A percentile compares a stretch with the other conserved stretches of the same genome.
These are phyloP conservation scores for Aquilaria yunnanensis DNA, from an alignment of 345 rosid species.

Conservation along the genomic window DNA sequence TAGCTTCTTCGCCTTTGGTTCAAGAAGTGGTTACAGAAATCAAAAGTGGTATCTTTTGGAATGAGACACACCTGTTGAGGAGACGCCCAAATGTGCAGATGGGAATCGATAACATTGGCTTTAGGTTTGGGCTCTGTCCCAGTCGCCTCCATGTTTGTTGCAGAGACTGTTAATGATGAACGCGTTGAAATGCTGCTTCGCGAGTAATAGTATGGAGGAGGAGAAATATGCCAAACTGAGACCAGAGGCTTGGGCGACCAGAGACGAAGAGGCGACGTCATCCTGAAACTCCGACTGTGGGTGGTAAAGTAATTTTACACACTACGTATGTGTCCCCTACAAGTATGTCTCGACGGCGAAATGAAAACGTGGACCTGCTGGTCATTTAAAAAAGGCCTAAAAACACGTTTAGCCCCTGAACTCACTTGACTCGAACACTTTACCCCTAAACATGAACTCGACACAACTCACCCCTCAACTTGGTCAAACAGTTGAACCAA, in stretches of 20 bases:
- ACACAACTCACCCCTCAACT: too few relatives aligned
- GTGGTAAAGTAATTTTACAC: too few relatives aligned
- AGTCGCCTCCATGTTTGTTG: conserved; percentile 50
- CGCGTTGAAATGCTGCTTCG: conserved; percentile 6
- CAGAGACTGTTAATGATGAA: conserved; percentile 11
- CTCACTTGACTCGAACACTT: too few relatives aligned
- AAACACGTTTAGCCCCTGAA: too few relatives aligned
- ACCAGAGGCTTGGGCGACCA: conserved; percentile 26
- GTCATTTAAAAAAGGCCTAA: too few relatives aligned
- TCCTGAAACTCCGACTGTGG: neutral
- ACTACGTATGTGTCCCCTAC: too few relatives aligned
- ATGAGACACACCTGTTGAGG: conserved; percentile 54
- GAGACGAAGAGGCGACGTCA: conserved; percentile 9
- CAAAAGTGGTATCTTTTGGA: neutral
- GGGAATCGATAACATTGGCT: conserved; percentile 65
- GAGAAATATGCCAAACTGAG: conserved; percentile 9
- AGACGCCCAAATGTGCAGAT: conserved; percentile 93
- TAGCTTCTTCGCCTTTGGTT: neutral
- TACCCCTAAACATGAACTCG: too few relatives aligned
- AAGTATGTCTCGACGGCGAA: too few relatives aligned
- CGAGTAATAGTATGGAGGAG: too few relatives aligned
- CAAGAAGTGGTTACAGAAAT: neutral
- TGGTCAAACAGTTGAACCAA: too few relatives aligned
- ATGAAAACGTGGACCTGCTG: too few relatives aligned
- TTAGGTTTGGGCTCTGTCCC: conserved; percentile 17